phyloP scores from a whole-genome alignment of 352 stramenopile genomes.

The Phytopythium ostracodes region DNA sequence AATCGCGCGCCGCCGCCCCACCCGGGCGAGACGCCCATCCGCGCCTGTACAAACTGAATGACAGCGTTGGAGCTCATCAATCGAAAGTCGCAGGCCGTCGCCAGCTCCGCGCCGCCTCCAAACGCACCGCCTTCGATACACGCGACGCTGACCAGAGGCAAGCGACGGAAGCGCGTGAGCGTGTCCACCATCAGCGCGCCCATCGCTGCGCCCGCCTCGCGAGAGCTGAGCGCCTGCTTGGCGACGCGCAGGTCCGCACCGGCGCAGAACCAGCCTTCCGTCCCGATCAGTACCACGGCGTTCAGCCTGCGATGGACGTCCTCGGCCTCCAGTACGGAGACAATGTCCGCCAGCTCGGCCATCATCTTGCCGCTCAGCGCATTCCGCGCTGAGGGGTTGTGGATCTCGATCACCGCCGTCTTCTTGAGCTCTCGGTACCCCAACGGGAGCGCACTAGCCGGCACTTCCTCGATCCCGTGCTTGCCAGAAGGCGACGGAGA shows the following conservation, averaged over 20 bases:
- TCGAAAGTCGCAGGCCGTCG: conserved; percentile 81
- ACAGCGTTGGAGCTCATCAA: conserved; percentile 52
- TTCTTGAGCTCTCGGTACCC: conserved; percentile 27
- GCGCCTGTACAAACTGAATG: conserved; percentile 83
- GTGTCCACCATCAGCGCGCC: conserved; percentile 69
- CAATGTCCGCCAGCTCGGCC: conserved; percentile 71
- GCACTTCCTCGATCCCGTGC: neutral
- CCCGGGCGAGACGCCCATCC: conserved; percentile 79
- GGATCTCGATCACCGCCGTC: conserved; percentile 62
- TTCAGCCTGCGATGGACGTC: conserved; percentile 54
- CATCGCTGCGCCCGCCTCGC: conserved; percentile 62
- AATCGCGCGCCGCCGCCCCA: conserved; percentile 81
- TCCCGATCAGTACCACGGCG: conserved; percentile 50
- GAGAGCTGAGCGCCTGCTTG: conserved; percentile 70
- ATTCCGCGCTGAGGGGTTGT: conserved; percentile 65
- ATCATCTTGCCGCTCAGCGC: conserved; percentile 88
- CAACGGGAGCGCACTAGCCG: conserved; percentile 5
- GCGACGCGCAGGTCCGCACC: conserved; percentile 79
- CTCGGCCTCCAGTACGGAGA: conserved; percentile 52
- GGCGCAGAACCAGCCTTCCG: conserved; percentile 76
- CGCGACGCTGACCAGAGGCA: conserved; percentile 80
- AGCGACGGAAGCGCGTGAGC: conserved; percentile 58
- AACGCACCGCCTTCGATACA: conserved; percentile 77
- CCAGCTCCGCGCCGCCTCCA: conserved; percentile 80
- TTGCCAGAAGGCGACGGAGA: neutral